Conservation (phyloP, 768 basidiomycete species). For the Xerocomus potaroensis region DNA sequence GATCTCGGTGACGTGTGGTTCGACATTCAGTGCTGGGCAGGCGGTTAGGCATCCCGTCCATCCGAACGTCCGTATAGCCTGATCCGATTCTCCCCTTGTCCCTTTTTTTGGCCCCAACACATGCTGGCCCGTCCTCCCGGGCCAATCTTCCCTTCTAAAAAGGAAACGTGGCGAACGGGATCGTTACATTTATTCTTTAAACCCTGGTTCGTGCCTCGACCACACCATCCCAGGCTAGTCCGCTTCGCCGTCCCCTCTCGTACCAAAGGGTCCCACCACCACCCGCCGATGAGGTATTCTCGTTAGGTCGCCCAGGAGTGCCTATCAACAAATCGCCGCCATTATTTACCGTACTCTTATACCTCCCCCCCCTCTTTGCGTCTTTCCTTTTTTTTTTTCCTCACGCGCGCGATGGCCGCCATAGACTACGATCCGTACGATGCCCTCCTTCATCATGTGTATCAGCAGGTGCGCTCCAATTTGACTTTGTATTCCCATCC, state of each 20-base stretch:
- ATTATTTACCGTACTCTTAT: constrained; percentile 11
- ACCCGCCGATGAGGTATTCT: not conserved
- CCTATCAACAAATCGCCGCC: not conserved
- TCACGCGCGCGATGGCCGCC: constrained; percentile 7
- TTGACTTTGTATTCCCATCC: not conserved
- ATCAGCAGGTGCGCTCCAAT: constrained; percentile 54
- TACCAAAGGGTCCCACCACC: not conserved
- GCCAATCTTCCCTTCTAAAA: too few relatives aligned
- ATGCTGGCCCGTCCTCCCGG: too few relatives aligned
- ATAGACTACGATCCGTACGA: constrained; percentile 82
- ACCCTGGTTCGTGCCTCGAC: constrained; percentile 2
- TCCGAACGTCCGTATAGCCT: not conserved
- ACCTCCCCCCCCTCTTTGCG: not conserved
- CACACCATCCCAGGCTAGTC: not conserved
- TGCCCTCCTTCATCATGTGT: constrained; percentile 75
- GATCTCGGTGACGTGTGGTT: too few relatives aligned
- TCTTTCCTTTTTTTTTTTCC: not conserved
- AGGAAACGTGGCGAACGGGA: constrained; percentile 10
- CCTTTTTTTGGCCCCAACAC: too few relatives aligned
- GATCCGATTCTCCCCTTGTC: constrained; percentile 4
- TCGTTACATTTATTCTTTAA: constrained; percentile 1
- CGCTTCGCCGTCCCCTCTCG: not conserved
- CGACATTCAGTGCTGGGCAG: too few relatives aligned
- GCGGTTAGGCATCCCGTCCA: too few relatives aligned
- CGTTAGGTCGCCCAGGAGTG: not conserved